phyloP scores from a whole-genome alignment of 75 land plant genomes.

The Pinus taeda region DNA sequence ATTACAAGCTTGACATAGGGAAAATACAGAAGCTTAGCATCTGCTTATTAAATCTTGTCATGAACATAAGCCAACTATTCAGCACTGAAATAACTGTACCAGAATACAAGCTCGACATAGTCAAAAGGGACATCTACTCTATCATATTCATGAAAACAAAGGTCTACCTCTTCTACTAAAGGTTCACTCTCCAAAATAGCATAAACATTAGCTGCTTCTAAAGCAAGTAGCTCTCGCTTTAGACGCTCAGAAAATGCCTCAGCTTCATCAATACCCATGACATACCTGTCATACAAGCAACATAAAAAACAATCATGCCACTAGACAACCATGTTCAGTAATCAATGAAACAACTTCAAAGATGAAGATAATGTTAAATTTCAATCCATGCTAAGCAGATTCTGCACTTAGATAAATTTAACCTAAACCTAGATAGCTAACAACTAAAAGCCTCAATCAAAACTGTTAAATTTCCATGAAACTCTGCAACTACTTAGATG shows the following conservation, averaged over 20 bases:
- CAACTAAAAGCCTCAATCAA: too few relatives aligned
- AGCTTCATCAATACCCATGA: slow-evolving; percentile 97
- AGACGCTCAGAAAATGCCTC: slow-evolving; percentile 98
- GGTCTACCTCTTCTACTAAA: slow-evolving; percentile 77
- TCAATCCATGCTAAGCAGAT: not conserved
- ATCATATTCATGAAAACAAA: not conserved
- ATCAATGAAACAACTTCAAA: not conserved
- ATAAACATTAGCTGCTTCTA: slow-evolving; percentile 99
- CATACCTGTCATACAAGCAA: slow-evolving; percentile 61
- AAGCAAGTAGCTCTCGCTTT: slow-evolving; percentile 84
- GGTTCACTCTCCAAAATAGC: slow-evolving; percentile 96
- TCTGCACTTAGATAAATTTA: too few relatives aligned
- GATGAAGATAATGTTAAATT: not conserved
- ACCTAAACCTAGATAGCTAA: too few relatives aligned
- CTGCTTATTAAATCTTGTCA: not conserved
- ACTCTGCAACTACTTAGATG: too few relatives aligned
- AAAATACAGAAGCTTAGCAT: not conserved
- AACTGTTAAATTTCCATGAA: too few relatives aligned
- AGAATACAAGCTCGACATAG: not conserved
- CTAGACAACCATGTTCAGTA: not conserved
- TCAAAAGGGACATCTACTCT: not conserved
- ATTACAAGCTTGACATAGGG: not conserved
- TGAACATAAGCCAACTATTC: not conserved
- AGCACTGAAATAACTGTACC: not conserved
- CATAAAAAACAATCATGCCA: not conserved